Evolutionary conservation across 805 yeast genomes (phyloP).

Genomic region (Yamadazyma laniorum): DNA sequence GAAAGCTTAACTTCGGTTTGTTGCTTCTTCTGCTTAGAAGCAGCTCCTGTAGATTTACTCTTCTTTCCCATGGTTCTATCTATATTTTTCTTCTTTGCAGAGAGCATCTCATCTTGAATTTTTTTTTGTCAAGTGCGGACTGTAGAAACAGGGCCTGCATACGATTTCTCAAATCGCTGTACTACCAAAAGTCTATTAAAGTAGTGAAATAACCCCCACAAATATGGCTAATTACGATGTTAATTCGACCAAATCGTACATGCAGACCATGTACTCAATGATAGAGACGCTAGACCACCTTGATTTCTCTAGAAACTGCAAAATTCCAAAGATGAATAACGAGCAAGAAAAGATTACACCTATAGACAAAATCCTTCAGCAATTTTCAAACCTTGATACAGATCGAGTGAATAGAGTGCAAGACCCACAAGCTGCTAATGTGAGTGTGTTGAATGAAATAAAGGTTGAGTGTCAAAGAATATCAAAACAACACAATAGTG

Average conservation of each 20-base stretch:
- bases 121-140: slow-evolving; percentile 5
- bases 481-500: slow-evolving; percentile 16
- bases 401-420: slow-evolving; percentile 19
- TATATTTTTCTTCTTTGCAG: neutral
- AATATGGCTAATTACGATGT: slow-evolving; percentile 45
- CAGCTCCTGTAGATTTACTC: neutral
- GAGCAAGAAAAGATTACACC: slow-evolving; percentile 28
- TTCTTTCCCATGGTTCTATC: slow-evolving; percentile 4
- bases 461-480: slow-evolving; percentile 31
- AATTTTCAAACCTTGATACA: slow-evolving; percentile 39
- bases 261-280: slow-evolving; percentile 77
- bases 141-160: neutral
- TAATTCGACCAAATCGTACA: slow-evolving; percentile 68
- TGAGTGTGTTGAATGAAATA: slow-evolving; percentile 20
- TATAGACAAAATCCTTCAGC: slow-evolving; percentile 32
- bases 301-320: slow-evolving; percentile 14
- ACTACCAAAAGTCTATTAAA: too few species aligned
- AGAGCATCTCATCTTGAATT: slow-evolving; percentile 14
- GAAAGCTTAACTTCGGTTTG: neutral
- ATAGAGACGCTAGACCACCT: slow-evolving; percentile 44
- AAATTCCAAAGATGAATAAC: slow-evolving; percentile 38
- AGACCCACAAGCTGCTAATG: slow-evolving; percentile 3
- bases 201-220: too few species aligned
- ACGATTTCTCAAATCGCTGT: neutral
- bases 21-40: neutral